These are phyloP conservation scores for Artemisia tridentata DNA, from an alignment of 129 eudicot genomes.

Conservation along the genomic window DNA sequence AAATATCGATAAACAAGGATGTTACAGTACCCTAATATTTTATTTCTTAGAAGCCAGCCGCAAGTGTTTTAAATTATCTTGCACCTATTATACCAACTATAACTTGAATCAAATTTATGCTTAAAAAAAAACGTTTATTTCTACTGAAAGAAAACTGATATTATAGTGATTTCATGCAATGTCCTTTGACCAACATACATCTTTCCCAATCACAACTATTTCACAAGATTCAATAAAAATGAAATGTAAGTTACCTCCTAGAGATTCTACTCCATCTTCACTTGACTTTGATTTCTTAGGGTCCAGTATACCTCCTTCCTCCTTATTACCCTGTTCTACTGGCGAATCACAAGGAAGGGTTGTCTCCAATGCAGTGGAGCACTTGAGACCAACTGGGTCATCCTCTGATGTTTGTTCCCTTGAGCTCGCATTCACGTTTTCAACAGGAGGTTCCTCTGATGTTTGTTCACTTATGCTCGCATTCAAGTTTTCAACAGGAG, in stretches of 20 bases:
- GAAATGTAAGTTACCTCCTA: constrained; percentile 41
- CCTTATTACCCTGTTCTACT: constrained; percentile 28
- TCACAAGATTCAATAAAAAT: background rate
- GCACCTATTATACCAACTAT: too few relatives aligned
- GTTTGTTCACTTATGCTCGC: constrained; percentile 32
- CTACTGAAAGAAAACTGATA: background rate
- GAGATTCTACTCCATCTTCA: constrained; percentile 28
- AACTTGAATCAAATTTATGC: background rate
- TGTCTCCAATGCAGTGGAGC: constrained; percentile 32
- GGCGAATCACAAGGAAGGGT: constrained; percentile 23
- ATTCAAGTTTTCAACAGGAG: constrained; percentile 23
- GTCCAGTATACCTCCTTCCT: constrained; percentile 22
- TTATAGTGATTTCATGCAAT: background rate
- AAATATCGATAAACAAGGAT: too few relatives aligned
- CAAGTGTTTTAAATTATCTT: too few relatives aligned
- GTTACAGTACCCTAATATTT: too few relatives aligned
- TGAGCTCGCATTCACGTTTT: constrained; percentile 21
- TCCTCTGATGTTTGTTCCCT: constrained; percentile 31
- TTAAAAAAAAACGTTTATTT: background rate
- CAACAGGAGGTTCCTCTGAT: constrained; percentile 17
- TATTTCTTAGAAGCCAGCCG: too few relatives aligned
- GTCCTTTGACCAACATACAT: constrained; percentile 1
- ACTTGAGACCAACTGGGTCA: constrained; percentile 17
- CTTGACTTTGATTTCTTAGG: constrained; percentile 19
- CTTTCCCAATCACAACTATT: background rate